phyloP scores from a whole-genome alignment of 768 basidiomycete species.

The Kwoniella mangroviensis region DNA sequence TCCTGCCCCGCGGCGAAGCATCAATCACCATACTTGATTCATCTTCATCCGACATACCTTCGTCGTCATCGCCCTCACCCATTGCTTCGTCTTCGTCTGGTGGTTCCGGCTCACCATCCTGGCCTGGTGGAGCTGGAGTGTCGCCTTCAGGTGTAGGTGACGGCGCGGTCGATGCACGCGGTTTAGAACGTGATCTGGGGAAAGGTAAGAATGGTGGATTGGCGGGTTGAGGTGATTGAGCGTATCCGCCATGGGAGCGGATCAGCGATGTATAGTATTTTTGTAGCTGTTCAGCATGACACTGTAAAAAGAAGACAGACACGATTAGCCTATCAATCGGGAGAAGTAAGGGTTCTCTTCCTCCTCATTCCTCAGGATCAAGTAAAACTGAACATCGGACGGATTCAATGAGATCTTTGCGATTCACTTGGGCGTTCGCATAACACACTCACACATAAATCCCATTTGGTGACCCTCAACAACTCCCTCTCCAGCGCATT shows the following conservation, averaged over 20 bases:
- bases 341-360: too few species aligned
- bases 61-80: conserved; percentile 15
- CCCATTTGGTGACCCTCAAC: conserved; percentile 88
- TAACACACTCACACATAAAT: conserved; percentile 71
- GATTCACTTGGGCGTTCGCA: conserved; percentile 3
- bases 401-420: too few species aligned
- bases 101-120: conserved; percentile 8
- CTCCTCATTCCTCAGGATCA: too few species aligned
- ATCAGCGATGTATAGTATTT: conserved; percentile 94
- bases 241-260: conserved; percentile 67
- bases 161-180: neutral
- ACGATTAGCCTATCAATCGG: too few species aligned
- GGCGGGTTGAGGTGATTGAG: conserved; percentile 43
- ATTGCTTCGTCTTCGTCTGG: conserved; percentile 18
- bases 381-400: too few species aligned
- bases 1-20: neutral
- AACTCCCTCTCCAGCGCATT: conserved; percentile 95
- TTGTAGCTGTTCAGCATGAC: conserved; percentile 85
- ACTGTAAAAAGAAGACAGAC: conserved; percentile 62
- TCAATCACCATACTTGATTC: conserved; percentile 7
- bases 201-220: conserved; percentile 47
- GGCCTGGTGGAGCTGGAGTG: neutral
- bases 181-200: conserved; percentile 42
- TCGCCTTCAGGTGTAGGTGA: conserved; percentile 1
- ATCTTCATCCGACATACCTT: conserved; percentile 23